Base-by-base conservation (phyloP, 1,284 basidiomycete genomes). In the Peniophora sp. region DNA sequence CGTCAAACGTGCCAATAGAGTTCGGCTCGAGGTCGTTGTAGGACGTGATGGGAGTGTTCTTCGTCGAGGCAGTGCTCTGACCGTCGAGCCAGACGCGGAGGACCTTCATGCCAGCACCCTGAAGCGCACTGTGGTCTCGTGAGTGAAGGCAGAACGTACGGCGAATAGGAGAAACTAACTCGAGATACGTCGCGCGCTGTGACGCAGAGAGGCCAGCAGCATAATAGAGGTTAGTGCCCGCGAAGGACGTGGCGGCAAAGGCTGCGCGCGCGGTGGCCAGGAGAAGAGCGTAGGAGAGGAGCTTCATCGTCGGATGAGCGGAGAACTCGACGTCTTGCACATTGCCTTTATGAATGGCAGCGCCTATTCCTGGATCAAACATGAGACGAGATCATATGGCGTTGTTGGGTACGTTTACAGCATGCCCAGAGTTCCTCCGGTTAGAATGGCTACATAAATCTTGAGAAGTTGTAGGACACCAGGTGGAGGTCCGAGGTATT, bases 1-100 rank as follows among this genome's bases (percentile, higher is more conserved):
- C 67, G 55, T 73, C 62, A 56, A 68, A 73, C 51, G 61, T 57
- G 27, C 71, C 71, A 47, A 70, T 65, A 17, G 49, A 43, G 14
- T 49, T 58, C 1, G 65, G 63, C 57, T 73, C 70, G 9, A 73
- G 60, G 53, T 63, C 60, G 9, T 58, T 60, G 51, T 61, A 65
- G 1, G 60, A 52, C 32, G 58, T 56, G 45, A 67, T 65, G 12
- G 52, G 52, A 1, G 65, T 66, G 15, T 58, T 62, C 62, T 68
- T 55, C 3, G 53, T 66, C 44, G 62, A 59, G 18, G 54, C 54
- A 12, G 52, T 55, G 2, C 61, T 61, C 51, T 67, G 57, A 2
- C 62, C 65, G 46, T 64, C 64, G 12, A 66, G 59, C 65, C 65
- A 68, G 11, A 68, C 65, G 17, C 65, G 59, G 11, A 65, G 55